Conservation (phyloP, 2,329 filamentous ascomycete genomes). For the Diplocarpon mali region DNA sequence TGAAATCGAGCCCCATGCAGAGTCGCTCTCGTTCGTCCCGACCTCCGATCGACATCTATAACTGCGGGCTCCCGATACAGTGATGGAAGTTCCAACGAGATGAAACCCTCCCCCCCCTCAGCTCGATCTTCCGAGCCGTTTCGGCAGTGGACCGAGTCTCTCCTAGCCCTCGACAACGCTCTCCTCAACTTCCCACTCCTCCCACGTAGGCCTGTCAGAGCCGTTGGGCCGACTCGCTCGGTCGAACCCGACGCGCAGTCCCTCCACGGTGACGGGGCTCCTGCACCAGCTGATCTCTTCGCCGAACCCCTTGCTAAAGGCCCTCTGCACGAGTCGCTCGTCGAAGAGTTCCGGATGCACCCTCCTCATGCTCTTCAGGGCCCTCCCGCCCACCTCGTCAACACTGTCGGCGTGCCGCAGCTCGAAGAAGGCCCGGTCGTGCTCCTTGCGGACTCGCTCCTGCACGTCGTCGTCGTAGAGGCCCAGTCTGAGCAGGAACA, state of each 20-base stretch:
- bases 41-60: too few relatives aligned
- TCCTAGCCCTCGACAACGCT: constrained; percentile 20
- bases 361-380: constrained; percentile 23
- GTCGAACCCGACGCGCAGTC: constrained; percentile 22
- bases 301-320: constrained; percentile 19
- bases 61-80: background rate
- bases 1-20: too few relatives aligned
- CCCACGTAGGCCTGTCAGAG: constrained; percentile 37
- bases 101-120: background rate
- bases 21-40: too few relatives aligned
- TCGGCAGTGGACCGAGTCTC: constrained; percentile 3
- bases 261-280: constrained; percentile 24
- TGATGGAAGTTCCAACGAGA: background rate
- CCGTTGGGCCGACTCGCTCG: constrained; percentile 37
- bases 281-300: constrained; percentile 25
- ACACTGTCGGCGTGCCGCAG: constrained; percentile 25
- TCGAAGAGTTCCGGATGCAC: constrained; percentile 26
- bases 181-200: constrained; percentile 20
- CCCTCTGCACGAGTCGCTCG: constrained; percentile 20
- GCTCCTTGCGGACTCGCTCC: constrained; percentile 22
- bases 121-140: too few relatives aligned
- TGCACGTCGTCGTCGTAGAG: constrained; percentile 44
- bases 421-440: constrained; percentile 20
- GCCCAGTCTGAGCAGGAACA: constrained; percentile 51
- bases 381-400: constrained; percentile 23